Evolutionary conservation across 169 alveolate genomes (phyloP), one percentile per base, ranked within the genome.

Genomic region (Plasmodium chabaudi): DNA sequence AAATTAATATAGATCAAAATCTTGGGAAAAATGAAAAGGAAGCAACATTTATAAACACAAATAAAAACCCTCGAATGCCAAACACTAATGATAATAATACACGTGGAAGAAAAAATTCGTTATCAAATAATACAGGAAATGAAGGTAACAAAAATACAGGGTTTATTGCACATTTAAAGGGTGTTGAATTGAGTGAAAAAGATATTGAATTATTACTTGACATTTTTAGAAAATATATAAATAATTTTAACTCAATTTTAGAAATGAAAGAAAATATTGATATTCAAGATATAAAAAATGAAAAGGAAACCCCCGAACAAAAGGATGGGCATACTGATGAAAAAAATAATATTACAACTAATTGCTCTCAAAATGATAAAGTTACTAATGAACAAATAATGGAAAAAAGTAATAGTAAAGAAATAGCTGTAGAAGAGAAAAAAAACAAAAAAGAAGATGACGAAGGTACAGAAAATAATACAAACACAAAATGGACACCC

Each of bases 401-500:
- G 23, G n/a, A 12, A 51, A 12, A 12, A 12, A 51, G 0, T 51
- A 15, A 15, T 15, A 51, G 6, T 51, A 15, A 13, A 2, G 19
- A 51, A 13, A 15, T 51, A 12, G n/a, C 9, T 13, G 23, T 15
- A 51, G 19, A 15, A 13, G 59, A 15, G 23, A 15, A 15, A 13
- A 15, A 2, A 13, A 51, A 51, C 19, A 15, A 13, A 12, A 13
- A 12, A 51, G 23, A 12, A 0, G 19, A 0, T 0, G 59, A 51
- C 10, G 59, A 15, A 13, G 6, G 59, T 51, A 15, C 23, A 12
- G 69, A 53, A 51, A 27, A 13, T 55, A 67, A 55, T 82, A 72
- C 44, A 68, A 34, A 19, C 47, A 39, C 73, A 25, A 95, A 86
- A 56, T 97, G 99, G 99, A 94, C 97, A 0, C 87, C 93, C 34